Conservation (phyloP, 139 green algal species). For the Gonium pectorale region DNA sequence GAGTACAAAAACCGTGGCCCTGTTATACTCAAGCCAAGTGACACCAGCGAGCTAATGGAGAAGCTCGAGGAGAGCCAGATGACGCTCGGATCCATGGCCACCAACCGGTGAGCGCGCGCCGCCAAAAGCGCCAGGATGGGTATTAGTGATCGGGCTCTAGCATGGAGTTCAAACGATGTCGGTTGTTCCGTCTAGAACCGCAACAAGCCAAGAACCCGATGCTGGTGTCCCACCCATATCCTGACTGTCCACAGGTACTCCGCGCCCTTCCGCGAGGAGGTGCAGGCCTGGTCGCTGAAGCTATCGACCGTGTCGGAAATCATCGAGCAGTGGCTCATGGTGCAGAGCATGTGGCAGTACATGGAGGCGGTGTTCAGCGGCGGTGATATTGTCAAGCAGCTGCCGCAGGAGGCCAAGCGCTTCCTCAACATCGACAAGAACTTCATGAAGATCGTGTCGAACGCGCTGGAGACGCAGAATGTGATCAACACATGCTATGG, state of each 20-base stretch:
- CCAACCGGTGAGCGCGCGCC: conserved; percentile 75
- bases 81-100: conserved; percentile 91
- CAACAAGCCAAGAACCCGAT: no score
- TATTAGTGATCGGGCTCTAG: no score
- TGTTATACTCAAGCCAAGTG: conserved; percentile 89
- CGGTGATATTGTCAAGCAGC: conserved; percentile 97
- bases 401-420: conserved; percentile 94
- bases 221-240: no score
- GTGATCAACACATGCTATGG: conserved; percentile 85
- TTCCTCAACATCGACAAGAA: conserved; percentile 98
- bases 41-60: conserved; percentile 94
- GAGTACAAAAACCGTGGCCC: conserved; percentile 92
- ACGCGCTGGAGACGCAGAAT: conserved; percentile 84
- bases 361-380: conserved; percentile 96
- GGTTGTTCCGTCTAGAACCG: no score
- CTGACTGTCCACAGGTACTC: no score
- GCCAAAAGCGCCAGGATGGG: not conserved
- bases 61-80: conserved; percentile 96
- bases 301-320: conserved; percentile 92
- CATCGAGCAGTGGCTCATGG: conserved; percentile 94
- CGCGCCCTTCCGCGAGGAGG: conserved; percentile 85
- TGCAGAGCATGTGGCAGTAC: conserved; percentile 97
- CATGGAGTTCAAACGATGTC: no score
- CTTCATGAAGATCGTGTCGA: conserved; percentile 95
- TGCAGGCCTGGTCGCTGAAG: conserved; percentile 86